Percentiles rank a stretch among this genome's conserved stretches.
phyloP scores from a whole-genome alignment of 805 yeast species.

The Suhomyces faveliae region DNA sequence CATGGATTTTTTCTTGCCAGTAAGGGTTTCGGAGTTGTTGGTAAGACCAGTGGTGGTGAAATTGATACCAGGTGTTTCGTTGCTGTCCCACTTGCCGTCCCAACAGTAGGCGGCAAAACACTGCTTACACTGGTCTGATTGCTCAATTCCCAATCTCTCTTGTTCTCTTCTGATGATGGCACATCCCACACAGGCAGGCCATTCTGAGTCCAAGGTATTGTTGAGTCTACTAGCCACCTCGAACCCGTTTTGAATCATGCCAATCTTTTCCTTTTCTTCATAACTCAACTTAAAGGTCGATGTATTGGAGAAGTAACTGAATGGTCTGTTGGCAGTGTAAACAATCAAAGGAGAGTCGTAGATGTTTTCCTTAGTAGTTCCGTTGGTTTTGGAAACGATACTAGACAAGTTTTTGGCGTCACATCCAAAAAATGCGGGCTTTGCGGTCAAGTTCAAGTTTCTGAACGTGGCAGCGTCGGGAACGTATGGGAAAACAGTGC shows the following conservation, averaged over 20 bases:
- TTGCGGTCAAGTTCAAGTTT: constrained; percentile 28
- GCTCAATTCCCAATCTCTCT: constrained; percentile 21
- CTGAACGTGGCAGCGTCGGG: constrained; percentile 23
- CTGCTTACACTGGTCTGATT: constrained; percentile 23
- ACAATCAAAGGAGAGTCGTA: constrained; percentile 25
- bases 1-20: constrained; percentile 20
- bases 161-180: constrained; percentile 28
- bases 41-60: constrained; percentile 43
- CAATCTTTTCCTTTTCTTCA: constrained; percentile 21
- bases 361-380: constrained; percentile 8
- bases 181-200: constrained; percentile 29
- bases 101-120: constrained; percentile 28
- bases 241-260: constrained; percentile 28
- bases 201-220: constrained; percentile 19
- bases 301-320: constrained; percentile 26
- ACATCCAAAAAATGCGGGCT: constrained; percentile 29
- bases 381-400: constrained; percentile 11
- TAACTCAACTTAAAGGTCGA: constrained; percentile 28
- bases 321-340: constrained; percentile 32
- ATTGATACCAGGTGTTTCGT: constrained; percentile 25
- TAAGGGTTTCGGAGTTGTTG: constrained; percentile 21
- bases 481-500: constrained; percentile 26
- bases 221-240: constrained; percentile 24
- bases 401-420: constrained; percentile 24
- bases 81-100: constrained; percentile 18